Evolutionary conservation across 2,329 filamentous ascomycete genomes (phyloP).

Genomic region (Dactylellina leptospora): DNA sequence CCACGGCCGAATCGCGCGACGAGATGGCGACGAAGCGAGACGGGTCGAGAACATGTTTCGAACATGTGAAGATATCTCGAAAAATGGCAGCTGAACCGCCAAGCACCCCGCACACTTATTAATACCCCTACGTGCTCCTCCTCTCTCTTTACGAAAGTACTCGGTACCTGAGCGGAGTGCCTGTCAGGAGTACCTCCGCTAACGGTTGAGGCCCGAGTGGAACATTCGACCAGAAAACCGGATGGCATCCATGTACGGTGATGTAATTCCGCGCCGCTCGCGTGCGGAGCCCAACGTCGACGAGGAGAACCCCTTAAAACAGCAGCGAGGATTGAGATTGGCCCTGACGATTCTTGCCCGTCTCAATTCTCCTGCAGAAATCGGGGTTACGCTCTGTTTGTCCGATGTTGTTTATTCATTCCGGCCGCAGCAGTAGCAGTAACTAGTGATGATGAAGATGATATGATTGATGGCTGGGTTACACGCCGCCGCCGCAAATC

Average conservation of each 20-base stretch:
- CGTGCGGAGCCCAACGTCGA: not conserved
- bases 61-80: not conserved
- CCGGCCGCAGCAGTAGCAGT: not conserved
- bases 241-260: not conserved
- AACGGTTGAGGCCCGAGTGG: too few relatives aligned
- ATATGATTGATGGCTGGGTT: not conserved
- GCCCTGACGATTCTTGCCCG: constrained; percentile 12
- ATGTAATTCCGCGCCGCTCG: constrained; percentile 9
- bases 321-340: not conserved
- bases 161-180: not conserved
- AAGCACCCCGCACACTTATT: too few relatives aligned
- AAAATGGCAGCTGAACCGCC: not conserved
- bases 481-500: not conserved
- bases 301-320: constrained; percentile 2
- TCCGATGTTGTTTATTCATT: not conserved
- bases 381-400: not conserved
- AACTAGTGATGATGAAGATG: too few relatives aligned
- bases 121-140: not conserved
- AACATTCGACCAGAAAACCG: too few relatives aligned
- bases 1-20: constrained; percentile 6
- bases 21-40: not conserved
- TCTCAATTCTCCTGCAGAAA: constrained; percentile 20
- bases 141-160: not conserved
- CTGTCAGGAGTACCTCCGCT: not conserved
- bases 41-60: not conserved